phyloP scores from a whole-genome alignment of 805 yeast genomes.

The Spathaspora passalidarum region DNA sequence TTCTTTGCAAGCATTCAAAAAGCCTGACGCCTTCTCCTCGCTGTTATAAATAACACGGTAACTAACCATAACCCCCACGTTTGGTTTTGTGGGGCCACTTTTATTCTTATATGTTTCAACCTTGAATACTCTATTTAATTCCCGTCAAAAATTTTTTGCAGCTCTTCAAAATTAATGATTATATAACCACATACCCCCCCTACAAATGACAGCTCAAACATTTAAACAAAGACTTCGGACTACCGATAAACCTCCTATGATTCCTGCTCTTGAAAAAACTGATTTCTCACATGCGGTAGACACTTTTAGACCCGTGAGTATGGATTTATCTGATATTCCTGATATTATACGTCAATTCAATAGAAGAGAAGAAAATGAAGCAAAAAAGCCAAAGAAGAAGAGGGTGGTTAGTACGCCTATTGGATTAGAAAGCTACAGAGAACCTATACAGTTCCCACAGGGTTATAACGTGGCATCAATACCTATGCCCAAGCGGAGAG shows the following conservation, averaged over 20 bases:
- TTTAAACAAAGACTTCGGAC: slow-evolving; percentile 20
- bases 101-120: not conserved
- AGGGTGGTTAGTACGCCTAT: slow-evolving; percentile 22
- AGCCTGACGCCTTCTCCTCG: not conserved
- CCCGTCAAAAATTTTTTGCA: not conserved
- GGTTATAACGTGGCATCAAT: not conserved
- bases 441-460: slow-evolving; percentile 3
- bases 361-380: slow-evolving; percentile 15
- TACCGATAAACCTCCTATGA: slow-evolving; percentile 21
- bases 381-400: not conserved
- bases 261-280: slow-evolving; percentile 19
- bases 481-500: not conserved
- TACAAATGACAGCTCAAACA: not conserved
- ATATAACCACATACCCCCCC: not conserved
- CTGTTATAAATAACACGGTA: too few relatives aligned
- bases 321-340: slow-evolving; percentile 28
- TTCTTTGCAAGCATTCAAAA: not conserved
- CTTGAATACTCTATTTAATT: not conserved
- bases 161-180: too few relatives aligned
- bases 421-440: not conserved
- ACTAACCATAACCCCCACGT: not conserved
- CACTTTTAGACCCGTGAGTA: slow-evolving; percentile 25
- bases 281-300: slow-evolving; percentile 28
- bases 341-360: slow-evolving; percentile 20
- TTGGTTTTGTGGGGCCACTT: not conserved